Conservation (phyloP, 805 yeast species). For the Barnettozyma siamensis region DNA sequence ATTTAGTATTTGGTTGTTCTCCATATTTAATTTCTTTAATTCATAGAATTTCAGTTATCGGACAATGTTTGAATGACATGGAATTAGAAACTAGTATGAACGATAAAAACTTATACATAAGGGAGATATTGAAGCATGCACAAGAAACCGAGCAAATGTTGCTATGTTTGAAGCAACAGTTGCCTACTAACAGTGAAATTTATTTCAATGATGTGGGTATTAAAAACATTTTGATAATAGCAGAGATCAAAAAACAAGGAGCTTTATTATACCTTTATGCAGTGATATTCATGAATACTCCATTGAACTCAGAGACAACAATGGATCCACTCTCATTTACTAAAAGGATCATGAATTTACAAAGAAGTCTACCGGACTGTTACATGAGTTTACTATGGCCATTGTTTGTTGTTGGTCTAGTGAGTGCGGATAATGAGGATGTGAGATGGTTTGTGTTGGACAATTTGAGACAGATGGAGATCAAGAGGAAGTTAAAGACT, state of each 20-base stretch:
- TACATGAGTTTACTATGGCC: constrained; percentile 39
- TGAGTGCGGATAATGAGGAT: constrained; percentile 28
- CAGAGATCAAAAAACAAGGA: constrained; percentile 34
- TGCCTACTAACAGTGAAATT: constrained; percentile 19
- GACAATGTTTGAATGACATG: constrained; percentile 31
- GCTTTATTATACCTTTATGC: constrained; percentile 33
- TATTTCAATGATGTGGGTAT: constrained; percentile 15
- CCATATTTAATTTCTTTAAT: constrained; percentile 33
- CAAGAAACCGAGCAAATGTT: constrained; percentile 25
- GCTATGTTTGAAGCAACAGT: constrained; percentile 21
- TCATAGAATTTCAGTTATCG: constrained; percentile 32
- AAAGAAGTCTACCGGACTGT: constrained; percentile 24
- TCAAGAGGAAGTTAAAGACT: constrained; percentile 32
- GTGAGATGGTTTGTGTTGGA: constrained; percentile 35
- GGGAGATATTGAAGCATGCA: constrained; percentile 25
- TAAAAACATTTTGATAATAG: constrained; percentile 25
- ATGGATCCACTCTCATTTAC: constrained; percentile 17
- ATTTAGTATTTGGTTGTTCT: constrained; percentile 35
- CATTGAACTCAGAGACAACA: constrained; percentile 9
- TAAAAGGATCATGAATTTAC: constrained; percentile 21
- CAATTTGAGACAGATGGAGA: constrained; percentile 30
- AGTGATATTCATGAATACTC: constrained; percentile 26
- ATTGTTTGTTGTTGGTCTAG: constrained; percentile 33
- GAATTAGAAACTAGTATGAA: constrained; percentile 20
- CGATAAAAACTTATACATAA: constrained; percentile 9